Conservation (phyloP, 306 rosid species). For the Datisca glomerata region DNA sequence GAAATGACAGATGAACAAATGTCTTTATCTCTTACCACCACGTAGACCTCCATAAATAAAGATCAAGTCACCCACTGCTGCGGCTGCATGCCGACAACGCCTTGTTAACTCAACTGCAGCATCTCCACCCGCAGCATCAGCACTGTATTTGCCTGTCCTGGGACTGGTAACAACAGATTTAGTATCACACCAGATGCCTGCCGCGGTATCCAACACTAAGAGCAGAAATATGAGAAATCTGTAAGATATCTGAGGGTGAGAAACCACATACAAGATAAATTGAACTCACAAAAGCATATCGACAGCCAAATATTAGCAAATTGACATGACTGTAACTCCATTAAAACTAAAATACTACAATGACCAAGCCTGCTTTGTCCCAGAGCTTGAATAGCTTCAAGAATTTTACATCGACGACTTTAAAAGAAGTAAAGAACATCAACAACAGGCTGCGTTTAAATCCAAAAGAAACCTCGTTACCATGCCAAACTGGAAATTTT, state of each 20-base stretch:
- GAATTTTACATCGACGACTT: too few species aligned
- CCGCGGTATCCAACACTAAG: constrained; percentile 96
- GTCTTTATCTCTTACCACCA: constrained; percentile 60
- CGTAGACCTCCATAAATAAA: constrained; percentile 96
- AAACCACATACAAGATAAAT: too few species aligned
- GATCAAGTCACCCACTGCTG: constrained; percentile 90
- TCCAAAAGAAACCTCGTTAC: too few species aligned
- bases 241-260: constrained; percentile 5
- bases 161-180: constrained; percentile 94
- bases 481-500: too few species aligned
- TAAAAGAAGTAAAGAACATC: too few species aligned
- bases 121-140: constrained; percentile 99
- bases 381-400: too few species aligned
- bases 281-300: too few species aligned
- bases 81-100: constrained; percentile 99
- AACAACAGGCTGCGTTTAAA: too few species aligned
- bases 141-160: constrained; percentile 92
- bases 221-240: constrained; percentile 14
- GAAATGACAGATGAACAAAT: constrained; percentile 4
- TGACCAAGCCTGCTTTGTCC: too few species aligned
- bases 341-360: too few species aligned
- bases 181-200: constrained; percentile 98
- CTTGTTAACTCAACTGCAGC: constrained; percentile 91
- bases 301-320: too few species aligned
- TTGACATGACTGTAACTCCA: too few species aligned